Evolutionary conservation across 2,329 filamentous ascomycete species (phyloP).

Genomic region (Myriangium duriaei): DNA sequence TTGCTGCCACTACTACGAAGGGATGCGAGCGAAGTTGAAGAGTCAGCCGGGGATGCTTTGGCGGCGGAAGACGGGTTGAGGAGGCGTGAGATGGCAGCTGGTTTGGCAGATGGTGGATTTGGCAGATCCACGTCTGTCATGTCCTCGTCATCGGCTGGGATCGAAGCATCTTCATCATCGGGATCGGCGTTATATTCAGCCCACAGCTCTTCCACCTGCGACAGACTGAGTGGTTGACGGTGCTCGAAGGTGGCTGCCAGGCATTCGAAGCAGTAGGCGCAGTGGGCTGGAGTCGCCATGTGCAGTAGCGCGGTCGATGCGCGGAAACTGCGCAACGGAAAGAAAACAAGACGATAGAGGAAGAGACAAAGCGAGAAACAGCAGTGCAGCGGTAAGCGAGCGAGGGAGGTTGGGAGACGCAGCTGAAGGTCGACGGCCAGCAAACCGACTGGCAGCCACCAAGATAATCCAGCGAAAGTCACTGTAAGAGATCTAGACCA

Average conservation of each 20-base stretch:
- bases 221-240: conserved; percentile 54
- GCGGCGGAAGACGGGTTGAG: conserved; percentile 19
- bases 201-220: conserved; percentile 59
- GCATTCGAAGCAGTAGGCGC: conserved; percentile 84
- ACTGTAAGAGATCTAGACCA: no score
- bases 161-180: conserved; percentile 24
- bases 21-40: conserved; percentile 17
- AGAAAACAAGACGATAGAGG: no score
- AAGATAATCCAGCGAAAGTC: no score
- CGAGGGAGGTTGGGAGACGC: no score
- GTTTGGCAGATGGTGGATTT: conserved; percentile 20
- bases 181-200: conserved; percentile 35
- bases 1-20: conserved; percentile 8
- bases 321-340: no score
- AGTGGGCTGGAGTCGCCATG: conserved; percentile 81
- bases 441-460: no score
- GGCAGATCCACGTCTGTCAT: conserved; percentile 19
- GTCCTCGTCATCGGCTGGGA: conserved; percentile 15
- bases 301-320: no score
- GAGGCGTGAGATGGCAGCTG: conserved; percentile 34
- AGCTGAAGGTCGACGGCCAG: no score
- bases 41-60: conserved; percentile 19
- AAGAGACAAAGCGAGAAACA: no score
- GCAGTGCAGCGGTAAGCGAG: no score
- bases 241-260: conserved; percentile 64